Evolutionary conservation across 257 asterid species (phyloP).

Genomic region (Verbascum thapsus): DNA sequence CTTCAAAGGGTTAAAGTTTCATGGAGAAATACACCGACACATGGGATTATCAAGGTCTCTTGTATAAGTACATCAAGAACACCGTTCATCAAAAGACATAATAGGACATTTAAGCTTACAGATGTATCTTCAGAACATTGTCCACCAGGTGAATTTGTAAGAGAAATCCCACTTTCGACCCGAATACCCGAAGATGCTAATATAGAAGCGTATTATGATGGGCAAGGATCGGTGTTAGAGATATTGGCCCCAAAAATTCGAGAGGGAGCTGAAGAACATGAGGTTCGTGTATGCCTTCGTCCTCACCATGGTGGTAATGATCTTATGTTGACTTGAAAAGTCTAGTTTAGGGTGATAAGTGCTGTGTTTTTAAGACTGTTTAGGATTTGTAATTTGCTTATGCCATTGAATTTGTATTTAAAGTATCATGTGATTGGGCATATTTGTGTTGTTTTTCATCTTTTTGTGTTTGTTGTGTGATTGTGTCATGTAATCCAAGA

Average conservation of each 20-base stretch:
- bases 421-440: constrained; percentile 11
- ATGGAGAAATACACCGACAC: constrained; percentile 65
- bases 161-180: constrained; percentile 48
- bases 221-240: constrained; percentile 44
- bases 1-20: constrained; percentile 67
- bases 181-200: constrained; percentile 58
- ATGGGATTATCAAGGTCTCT: constrained; percentile 44
- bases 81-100: constrained; percentile 46
- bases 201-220: constrained; percentile 50
- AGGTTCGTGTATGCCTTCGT: constrained; percentile 54
- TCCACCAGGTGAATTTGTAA: constrained; percentile 52
- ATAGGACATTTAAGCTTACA: constrained; percentile 47
- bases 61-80: constrained; percentile 43
- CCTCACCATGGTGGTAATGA: constrained; percentile 49
- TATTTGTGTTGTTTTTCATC: not conserved
- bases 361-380: constrained; percentile 32
- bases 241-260: constrained; percentile 50
- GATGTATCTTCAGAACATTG: constrained; percentile 52
- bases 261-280: constrained; percentile 51
- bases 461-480: not conserved
- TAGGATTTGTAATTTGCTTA: constrained; percentile 20
- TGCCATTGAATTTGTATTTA: constrained; percentile 24
- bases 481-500: no score
- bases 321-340: constrained; percentile 44
- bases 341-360: not conserved